Evolutionary conservation across 768 basidiomycete species (phyloP).

Genomic region (Arthromyces matolae): DNA sequence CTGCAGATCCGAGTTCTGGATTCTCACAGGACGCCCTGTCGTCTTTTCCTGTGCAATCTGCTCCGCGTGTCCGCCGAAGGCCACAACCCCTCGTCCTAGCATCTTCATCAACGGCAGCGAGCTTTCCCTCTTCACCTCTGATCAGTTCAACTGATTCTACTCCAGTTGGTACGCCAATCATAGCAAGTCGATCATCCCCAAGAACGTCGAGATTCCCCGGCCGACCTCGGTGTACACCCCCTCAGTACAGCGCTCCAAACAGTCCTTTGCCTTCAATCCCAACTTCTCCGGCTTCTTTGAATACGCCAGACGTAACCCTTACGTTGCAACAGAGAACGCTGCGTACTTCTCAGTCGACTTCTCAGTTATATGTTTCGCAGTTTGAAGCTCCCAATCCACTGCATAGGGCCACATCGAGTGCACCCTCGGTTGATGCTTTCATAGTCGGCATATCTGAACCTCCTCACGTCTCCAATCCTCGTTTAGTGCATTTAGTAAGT

Average conservation of each 20-base stretch:
- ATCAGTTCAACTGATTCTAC: constrained; percentile 38
- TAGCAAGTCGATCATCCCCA: constrained; percentile 21
- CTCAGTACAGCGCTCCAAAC: constrained; percentile 32
- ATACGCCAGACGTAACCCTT: constrained; percentile 4
- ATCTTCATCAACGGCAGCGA: constrained; percentile 24
- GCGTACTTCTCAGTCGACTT: constrained; percentile 22
- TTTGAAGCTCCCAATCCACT: constrained; percentile 1
- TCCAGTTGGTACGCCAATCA: constrained; percentile 40
- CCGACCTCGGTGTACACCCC: constrained; percentile 25
- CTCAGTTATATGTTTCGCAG: constrained; percentile 12
- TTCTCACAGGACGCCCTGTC: constrained; percentile 22
- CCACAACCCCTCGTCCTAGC: constrained; percentile 38
- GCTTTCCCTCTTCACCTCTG: constrained; percentile 31
- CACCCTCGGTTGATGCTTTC: constrained; percentile 9
- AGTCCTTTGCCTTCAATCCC: constrained; percentile 36
- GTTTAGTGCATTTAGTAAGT: too few species aligned
- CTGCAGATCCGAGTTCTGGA: background rate
- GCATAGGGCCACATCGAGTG: constrained; percentile 24
- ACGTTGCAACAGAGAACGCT: constrained; percentile 3
- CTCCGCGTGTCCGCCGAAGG: constrained; percentile 32
- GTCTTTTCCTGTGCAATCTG: constrained; percentile 37
- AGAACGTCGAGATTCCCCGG: constrained; percentile 15
- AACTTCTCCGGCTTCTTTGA: constrained; percentile 11
- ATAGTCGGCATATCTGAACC: background rate
- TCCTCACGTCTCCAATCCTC: too few species aligned